A percentile compares a stretch with the other conserved stretches of the same genome.
phyloP scores from a whole-genome alignment of 2,329 filamentous ascomycete species.

The Monilinia fructicola region DNA sequence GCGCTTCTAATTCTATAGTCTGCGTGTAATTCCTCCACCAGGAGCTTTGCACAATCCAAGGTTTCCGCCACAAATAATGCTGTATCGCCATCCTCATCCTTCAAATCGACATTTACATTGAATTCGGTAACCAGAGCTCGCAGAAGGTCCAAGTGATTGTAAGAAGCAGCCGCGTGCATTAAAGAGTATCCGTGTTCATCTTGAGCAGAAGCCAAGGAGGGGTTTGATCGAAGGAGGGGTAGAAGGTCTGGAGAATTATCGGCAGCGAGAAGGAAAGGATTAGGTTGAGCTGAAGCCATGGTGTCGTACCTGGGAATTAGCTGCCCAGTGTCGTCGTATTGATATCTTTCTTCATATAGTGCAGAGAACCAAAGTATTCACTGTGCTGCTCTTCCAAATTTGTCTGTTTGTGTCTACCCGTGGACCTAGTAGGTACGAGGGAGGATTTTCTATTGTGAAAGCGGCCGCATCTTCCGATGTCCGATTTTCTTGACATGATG shows the following conservation, averaged over 20 bases:
- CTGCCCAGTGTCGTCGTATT: not conserved
- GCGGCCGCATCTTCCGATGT: conserved; percentile 11
- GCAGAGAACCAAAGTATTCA: not conserved
- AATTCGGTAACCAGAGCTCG: conserved; percentile 74
- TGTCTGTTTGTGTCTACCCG: not conserved
- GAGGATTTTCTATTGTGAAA: not conserved
- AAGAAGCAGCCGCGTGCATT: conserved; percentile 88
- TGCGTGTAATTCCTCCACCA: conserved; percentile 80
- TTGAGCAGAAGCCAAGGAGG: conserved; percentile 73
- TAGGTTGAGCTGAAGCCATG: conserved; percentile 43
- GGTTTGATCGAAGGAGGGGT: conserved; percentile 69
- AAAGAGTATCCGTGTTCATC: conserved; percentile 94
- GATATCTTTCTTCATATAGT: not conserved
- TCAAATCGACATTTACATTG: conserved; percentile 74
- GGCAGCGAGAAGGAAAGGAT: conserved; percentile 74
- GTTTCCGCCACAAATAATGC: conserved; percentile 92
- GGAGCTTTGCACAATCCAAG: conserved; percentile 69
- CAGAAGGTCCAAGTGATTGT: conserved; percentile 81
- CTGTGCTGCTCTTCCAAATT: not conserved
- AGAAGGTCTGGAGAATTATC: conserved; percentile 76
- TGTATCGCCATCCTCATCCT: conserved; percentile 90
- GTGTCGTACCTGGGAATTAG: not conserved
- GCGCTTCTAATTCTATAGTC: conserved; percentile 64
- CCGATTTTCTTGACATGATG: not conserved
- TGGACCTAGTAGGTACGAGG: too few relatives aligned